Evolutionary conservation across 768 basidiomycete species (phyloP), one percentile per base, ranked within the genome.

Genomic region (Rhizopogon salebrosus): DNA sequence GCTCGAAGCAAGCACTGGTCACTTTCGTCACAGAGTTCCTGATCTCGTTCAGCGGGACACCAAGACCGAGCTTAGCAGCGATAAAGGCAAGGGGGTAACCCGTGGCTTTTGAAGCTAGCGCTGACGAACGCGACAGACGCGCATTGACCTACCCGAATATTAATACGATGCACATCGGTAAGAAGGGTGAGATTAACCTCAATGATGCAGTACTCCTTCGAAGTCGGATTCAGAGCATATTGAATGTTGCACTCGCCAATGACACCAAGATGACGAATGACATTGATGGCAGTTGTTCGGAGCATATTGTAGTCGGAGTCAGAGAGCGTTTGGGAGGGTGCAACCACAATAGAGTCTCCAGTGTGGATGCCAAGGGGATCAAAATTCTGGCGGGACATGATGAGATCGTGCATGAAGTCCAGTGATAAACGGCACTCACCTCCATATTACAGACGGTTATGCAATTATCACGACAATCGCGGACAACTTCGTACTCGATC

Each of bases 391-490:
- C 8, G 7, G 6, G 41, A 4, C 18, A 65, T 22, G 52, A 50
- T 39, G 31, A 40, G 14, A 46, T 36, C 14, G 1, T 23, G 14
- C 31, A 6, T 24, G 2, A 3, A 42, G 20, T 26, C 4, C 34
- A 38, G 10, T 27, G 29, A 27, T 38, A 51, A 18, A 27, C 50
- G 39, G n/a, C 9, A 66, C 87, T 53, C 43, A 94, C 95, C 90
- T 99, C 95, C 95, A 99, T 99, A 75, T 99, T 99, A 74, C 95
- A 99, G 57, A 98, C 95, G 1, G 95, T 95, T 73, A 98, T 98
- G 67, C 95, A 98, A 67, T 99, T 99, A 66, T 98, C 92, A 57
- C 91, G 80, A 74, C 94, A 98, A 71, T 99, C 95, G 54, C 95
- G 80, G 10, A 98, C 95, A 46, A 99, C 95, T 67, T 99, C 95